These are phyloP conservation scores for Jaenimonas drosophilae DNA, from an alignment of 208 protist genomes.

Conservation along the genomic window DNA sequence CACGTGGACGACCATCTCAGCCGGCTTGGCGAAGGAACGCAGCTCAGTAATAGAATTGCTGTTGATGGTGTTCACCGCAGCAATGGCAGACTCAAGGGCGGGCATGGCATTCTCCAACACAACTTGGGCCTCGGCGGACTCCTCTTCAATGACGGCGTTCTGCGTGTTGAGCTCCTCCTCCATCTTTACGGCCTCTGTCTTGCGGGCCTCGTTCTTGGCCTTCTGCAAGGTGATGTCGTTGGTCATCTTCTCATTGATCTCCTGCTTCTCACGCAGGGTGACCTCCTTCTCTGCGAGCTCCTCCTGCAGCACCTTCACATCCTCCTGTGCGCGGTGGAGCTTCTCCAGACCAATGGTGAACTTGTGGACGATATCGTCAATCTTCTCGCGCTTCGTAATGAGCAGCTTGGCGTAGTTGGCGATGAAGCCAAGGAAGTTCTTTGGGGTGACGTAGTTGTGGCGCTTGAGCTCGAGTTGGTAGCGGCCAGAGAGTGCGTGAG, in stretches of 20 bases:
- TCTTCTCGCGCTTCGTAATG: slow-evolving; percentile 87
- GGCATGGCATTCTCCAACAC: slow-evolving; percentile 96
- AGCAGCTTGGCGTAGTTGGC: slow-evolving; percentile 94
- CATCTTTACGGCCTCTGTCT: slow-evolving; percentile 82
- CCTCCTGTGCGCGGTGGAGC: slow-evolving; percentile 91
- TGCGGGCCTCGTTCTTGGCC: slow-evolving; percentile 82
- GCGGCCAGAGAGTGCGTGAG: slow-evolving; percentile 73
- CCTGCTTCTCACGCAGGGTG: slow-evolving; percentile 91
- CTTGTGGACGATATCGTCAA: slow-evolving; percentile 91
- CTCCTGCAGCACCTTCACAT: slow-evolving; percentile 94
- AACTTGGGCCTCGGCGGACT: slow-evolving; percentile 90
- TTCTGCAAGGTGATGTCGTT: slow-evolving; percentile 87
- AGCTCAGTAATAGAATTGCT: slow-evolving; percentile 96
- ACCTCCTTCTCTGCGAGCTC: slow-evolving; percentile 92
- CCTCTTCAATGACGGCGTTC: slow-evolving; percentile 87
- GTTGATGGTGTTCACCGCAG: slow-evolving; percentile 94
- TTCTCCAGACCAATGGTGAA: slow-evolving; percentile 96
- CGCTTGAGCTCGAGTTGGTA: slow-evolving; percentile 93
- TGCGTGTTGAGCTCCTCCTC: slow-evolving; percentile 87
- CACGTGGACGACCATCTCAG: slow-evolving; percentile 91
- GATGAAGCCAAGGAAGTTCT: slow-evolving; percentile 99
- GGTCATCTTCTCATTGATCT: slow-evolving; percentile 91
- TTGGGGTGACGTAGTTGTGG: slow-evolving; percentile 97
- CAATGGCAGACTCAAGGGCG: slow-evolving; percentile 92
- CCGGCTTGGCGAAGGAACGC: slow-evolving; percentile 94